A percentile compares a stretch with the other conserved stretches of the same genome.
phyloP scores from a whole-genome alignment of 352 stramenopile genomes.

The Thraustochytrium striatum region DNA sequence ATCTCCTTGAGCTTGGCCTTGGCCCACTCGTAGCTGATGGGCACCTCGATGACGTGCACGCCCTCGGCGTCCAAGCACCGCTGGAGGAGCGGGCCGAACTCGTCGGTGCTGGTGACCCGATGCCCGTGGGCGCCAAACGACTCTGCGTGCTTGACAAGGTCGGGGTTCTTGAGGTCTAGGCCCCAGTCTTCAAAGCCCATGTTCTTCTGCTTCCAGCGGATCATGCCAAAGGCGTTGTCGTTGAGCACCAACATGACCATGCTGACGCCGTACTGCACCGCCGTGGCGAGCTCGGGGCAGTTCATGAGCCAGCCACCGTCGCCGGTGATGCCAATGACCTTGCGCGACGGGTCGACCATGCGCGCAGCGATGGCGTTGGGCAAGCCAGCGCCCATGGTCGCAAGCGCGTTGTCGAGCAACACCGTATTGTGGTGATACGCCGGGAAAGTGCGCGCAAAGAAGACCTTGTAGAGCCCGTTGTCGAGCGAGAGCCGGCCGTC shows the following conservation, averaged over 20 bases:
- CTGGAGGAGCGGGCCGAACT: constrained; percentile 37
- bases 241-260: constrained; percentile 52
- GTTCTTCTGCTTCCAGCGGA: constrained; percentile 53
- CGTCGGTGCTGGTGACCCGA: constrained; percentile 39
- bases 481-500: constrained; percentile 51
- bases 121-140: constrained; percentile 50
- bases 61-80: constrained; percentile 34
- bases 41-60: constrained; percentile 52
- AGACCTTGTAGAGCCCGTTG: constrained; percentile 54
- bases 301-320: constrained; percentile 54
- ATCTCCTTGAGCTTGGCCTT: constrained; percentile 31
- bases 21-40: constrained; percentile 47
- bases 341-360: constrained; percentile 42
- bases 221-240: constrained; percentile 54
- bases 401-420: constrained; percentile 53
- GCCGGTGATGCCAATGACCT: constrained; percentile 50
- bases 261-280: constrained; percentile 52
- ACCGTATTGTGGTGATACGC: constrained; percentile 50
- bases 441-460: constrained; percentile 49
- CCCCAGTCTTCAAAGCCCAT: constrained; percentile 51
- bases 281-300: constrained; percentile 48
- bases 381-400: constrained; percentile 52
- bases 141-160: constrained; percentile 51
- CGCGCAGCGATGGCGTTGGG: constrained; percentile 52
- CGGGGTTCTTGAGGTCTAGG: constrained; percentile 58